A percentile compares a stretch with the other conserved stretches of the same genome.
phyloP scores from a whole-genome alignment of 23 red algal genomes.

The Gracilariopsis chorda region DNA sequence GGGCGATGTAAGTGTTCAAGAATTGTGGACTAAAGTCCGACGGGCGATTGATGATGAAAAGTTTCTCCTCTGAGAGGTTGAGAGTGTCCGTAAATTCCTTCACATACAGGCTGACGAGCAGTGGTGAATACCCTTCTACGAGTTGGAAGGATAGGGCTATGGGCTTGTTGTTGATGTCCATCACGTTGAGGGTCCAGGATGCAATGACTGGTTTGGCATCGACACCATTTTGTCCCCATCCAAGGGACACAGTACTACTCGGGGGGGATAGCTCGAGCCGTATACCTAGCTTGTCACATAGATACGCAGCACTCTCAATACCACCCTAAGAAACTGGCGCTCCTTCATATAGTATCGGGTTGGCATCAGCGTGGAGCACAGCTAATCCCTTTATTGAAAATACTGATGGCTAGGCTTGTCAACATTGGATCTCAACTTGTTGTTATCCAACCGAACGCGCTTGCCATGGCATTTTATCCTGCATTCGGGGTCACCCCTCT shows the following conservation, averaged over 20 bases:
- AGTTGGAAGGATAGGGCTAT: background rate
- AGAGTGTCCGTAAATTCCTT: background rate
- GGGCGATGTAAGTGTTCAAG: background rate
- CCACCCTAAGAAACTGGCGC: background rate
- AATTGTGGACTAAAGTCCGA: background rate
- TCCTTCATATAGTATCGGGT: background rate
- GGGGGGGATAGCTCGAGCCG: background rate
- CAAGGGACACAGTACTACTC: background rate
- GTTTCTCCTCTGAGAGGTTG: background rate
- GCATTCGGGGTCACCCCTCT: background rate
- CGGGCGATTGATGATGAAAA: background rate
- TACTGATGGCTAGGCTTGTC: background rate
- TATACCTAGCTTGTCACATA: background rate
- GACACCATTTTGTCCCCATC: background rate
- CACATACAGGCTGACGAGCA: background rate
- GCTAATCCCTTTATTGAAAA: background rate
- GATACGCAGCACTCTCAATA: background rate
- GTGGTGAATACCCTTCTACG: background rate
- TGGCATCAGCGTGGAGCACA: background rate
- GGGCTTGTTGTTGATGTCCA: background rate
- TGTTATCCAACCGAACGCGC: background rate
- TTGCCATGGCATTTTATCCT: background rate
- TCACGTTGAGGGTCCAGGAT: background rate
- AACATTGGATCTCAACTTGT: background rate
- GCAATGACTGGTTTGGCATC: background rate